Conservation (phyloP, 257 asterid species). For the Cinchona pubescens region DNA sequence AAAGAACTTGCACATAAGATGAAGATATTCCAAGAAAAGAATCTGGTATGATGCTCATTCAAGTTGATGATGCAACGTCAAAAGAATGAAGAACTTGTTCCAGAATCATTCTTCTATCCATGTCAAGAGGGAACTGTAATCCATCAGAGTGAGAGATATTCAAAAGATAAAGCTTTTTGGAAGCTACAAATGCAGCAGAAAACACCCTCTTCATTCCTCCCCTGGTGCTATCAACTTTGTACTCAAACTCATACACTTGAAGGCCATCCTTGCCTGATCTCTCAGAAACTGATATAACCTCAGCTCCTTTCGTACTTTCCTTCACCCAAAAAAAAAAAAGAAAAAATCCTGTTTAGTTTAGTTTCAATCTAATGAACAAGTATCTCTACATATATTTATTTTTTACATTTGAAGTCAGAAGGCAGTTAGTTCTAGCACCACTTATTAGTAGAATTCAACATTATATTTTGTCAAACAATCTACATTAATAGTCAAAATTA, state of each 20-base stretch:
- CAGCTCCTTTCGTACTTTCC: slow-evolving; percentile 90
- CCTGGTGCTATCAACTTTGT: slow-evolving; percentile 81
- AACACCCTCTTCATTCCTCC: slow-evolving; percentile 88
- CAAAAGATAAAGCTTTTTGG: slow-evolving; percentile 78
- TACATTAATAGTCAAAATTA: neutral
- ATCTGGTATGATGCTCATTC: slow-evolving; percentile 11
- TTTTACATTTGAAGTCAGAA: neutral
- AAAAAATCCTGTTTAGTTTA: neutral
- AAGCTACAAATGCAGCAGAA: slow-evolving; percentile 80
- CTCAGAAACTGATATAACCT: slow-evolving; percentile 73
- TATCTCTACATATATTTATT: neutral
- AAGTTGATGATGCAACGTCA: slow-evolving; percentile 46
- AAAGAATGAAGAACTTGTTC: slow-evolving; percentile 86
- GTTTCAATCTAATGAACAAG: neutral
- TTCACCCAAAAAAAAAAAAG: slow-evolving; percentile 9
- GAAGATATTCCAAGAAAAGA: neutral
- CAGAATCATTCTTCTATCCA: slow-evolving; percentile 45
- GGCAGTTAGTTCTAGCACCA: neutral
- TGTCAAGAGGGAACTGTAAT: slow-evolving; percentile 53
- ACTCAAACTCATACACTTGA: slow-evolving; percentile 87
- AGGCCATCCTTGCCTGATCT: slow-evolving; percentile 57
- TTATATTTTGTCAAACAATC: neutral
- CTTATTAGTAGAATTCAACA: too few species aligned
- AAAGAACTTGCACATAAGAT: neutral
- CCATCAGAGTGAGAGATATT: slow-evolving; percentile 69